Percentiles rank a stretch among this genome's conserved stretches.
phyloP scores from a whole-genome alignment of 83 land plant genomes.

The Diphasiastrum complanatum region DNA sequence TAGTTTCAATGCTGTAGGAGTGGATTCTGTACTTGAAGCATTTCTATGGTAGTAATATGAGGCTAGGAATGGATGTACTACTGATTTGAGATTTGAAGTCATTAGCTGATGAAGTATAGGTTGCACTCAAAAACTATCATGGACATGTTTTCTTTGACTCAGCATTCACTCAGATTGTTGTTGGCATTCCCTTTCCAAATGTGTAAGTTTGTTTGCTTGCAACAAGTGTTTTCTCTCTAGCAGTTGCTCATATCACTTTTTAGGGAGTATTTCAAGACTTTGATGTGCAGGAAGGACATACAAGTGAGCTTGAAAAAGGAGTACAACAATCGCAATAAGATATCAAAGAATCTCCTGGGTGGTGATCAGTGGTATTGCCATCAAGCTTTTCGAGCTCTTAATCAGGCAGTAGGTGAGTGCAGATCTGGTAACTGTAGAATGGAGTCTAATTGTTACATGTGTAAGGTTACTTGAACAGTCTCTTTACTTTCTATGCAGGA shows the following conservation, averaged over 20 bases:
- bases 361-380: conserved; percentile 97
- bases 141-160: conserved; percentile 28
- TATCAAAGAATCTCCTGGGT: conserved; percentile 61
- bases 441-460: background rate
- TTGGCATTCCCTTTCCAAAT: conserved; percentile 96
- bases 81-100: too few relatives aligned
- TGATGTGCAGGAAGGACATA: conserved; percentile 65
- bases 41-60: background rate
- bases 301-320: conserved; percentile 72
- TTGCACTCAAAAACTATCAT: background rate
- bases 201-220: conserved; percentile 52
- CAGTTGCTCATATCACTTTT: background rate
- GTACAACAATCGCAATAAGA: conserved; percentile 57
- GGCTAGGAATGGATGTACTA: too few relatives aligned
- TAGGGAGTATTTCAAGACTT: background rate
- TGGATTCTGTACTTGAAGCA: background rate
- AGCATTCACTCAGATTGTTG: conserved; percentile 43
- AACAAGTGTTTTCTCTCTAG: background rate
- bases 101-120: too few relatives aligned
- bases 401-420: conserved; percentile 82
- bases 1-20: background rate
- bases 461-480: background rate
- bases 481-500: conserved; percentile 41
- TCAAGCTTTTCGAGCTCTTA: conserved; percentile 92
- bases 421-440: background rate